phyloP scores from a whole-genome alignment of 2,329 filamentous ascomycete genomes.

The Alternaria rosae region DNA sequence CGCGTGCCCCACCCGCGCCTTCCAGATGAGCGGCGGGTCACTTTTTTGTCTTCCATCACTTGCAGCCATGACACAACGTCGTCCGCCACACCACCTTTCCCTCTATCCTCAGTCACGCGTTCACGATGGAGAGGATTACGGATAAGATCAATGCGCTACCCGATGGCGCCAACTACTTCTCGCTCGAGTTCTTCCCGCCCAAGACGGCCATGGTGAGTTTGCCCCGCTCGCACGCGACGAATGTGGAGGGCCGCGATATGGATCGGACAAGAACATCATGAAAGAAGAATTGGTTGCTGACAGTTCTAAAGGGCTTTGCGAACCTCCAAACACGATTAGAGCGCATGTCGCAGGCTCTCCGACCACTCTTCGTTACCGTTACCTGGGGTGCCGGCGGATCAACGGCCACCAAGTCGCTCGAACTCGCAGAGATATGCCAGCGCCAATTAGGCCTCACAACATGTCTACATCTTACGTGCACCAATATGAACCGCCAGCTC shows the following conservation, averaged over 20 bases:
- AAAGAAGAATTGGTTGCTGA: slow-evolving; percentile 14
- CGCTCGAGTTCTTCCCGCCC: slow-evolving; percentile 98
- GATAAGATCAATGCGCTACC: slow-evolving; percentile 93
- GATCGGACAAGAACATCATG: neutral
- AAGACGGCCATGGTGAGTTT: slow-evolving; percentile 82
- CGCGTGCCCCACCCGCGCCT: slow-evolving; percentile 31
- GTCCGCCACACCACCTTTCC: slow-evolving; percentile 17
- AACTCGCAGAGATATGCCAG: slow-evolving; percentile 94
- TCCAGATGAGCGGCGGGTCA: slow-evolving; percentile 27
- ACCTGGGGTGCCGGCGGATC: slow-evolving; percentile 98
- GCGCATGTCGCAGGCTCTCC: slow-evolving; percentile 90
- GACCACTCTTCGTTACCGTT: slow-evolving; percentile 93
- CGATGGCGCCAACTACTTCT: slow-evolving; percentile 84
- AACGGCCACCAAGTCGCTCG: slow-evolving; percentile 87
- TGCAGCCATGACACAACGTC: slow-evolving; percentile 40
- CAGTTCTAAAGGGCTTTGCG: slow-evolving; percentile 72
- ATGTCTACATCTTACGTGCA: slow-evolving; percentile 95
- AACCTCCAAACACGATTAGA: slow-evolving; percentile 93
- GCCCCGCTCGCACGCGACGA: slow-evolving; percentile 26
- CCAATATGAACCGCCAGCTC: slow-evolving; percentile 88
- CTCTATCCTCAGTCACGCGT: neutral
- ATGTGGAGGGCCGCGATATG: neutral
- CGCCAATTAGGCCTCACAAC: slow-evolving; percentile 90
- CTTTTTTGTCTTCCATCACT: slow-evolving; percentile 32
- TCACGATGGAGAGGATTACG: slow-evolving; percentile 72